phyloP scores from a whole-genome alignment of 805 yeast genomes.

The Candida sanyiensis region DNA sequence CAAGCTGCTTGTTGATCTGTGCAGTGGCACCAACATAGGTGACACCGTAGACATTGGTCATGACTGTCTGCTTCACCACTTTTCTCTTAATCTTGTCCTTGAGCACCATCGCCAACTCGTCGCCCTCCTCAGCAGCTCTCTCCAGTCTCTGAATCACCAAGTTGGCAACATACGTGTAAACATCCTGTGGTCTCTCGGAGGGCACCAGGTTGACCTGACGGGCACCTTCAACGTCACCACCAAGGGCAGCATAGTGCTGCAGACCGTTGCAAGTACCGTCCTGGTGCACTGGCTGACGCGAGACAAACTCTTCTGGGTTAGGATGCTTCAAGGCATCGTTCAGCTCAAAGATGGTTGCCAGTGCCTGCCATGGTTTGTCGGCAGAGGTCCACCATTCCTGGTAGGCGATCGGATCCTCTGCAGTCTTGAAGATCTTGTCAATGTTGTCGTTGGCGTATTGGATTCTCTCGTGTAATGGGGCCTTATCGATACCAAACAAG shows the following conservation, averaged over 20 bases:
- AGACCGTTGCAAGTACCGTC: slow-evolving; percentile 86
- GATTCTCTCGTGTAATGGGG: slow-evolving; percentile 58
- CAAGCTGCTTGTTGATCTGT: slow-evolving; percentile 77
- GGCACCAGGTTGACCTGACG: slow-evolving; percentile 71
- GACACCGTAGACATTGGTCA: slow-evolving; percentile 98
- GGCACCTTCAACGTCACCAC: slow-evolving; percentile 83
- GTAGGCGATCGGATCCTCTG: slow-evolving; percentile 53
- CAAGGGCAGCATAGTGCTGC: slow-evolving; percentile 83
- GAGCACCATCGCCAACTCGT: slow-evolving; percentile 40
- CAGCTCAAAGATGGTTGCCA: slow-evolving; percentile 65
- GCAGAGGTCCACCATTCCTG: slow-evolving; percentile 65
- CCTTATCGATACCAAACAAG: slow-evolving; percentile 69
- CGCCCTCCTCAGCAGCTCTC: slow-evolving; percentile 47
- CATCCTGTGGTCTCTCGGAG: slow-evolving; percentile 69
- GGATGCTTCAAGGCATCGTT: slow-evolving; percentile 52
- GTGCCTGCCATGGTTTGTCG: slow-evolving; percentile 81
- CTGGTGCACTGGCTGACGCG: slow-evolving; percentile 77
- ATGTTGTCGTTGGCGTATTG: slow-evolving; percentile 52
- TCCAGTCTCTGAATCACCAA: slow-evolving; percentile 53
- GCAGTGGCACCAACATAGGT: slow-evolving; percentile 89
- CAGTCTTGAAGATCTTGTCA: slow-evolving; percentile 50
- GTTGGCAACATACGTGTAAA: slow-evolving; percentile 63
- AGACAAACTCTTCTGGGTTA: slow-evolving; percentile 59
- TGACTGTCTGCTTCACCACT: slow-evolving; percentile 92
- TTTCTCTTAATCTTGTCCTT: slow-evolving; percentile 70